These are phyloP conservation scores for Leccinum sublutescens DNA, from an alignment of 768 basidiomycete species.

Conservation along the genomic window DNA sequence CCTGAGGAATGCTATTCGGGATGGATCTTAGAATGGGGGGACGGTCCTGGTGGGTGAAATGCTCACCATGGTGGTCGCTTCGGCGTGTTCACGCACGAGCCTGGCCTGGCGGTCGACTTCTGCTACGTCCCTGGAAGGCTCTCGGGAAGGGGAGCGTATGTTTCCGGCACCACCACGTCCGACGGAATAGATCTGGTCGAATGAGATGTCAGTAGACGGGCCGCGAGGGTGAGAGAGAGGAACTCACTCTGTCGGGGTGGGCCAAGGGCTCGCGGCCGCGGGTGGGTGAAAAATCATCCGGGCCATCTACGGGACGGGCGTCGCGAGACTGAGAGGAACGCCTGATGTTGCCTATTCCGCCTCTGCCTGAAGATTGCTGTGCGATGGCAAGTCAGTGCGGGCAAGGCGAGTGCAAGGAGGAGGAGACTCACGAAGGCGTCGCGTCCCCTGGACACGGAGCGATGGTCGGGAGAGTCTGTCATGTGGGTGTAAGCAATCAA, in stretches of 20 bases:
- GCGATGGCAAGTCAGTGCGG: neutral
- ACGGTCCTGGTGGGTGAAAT: neutral
- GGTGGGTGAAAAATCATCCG: constrained; percentile 52
- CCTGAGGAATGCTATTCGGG: constrained; percentile 53
- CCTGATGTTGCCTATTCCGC: constrained; percentile 68
- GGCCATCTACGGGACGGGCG: constrained; percentile 38
- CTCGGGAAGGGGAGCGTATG: constrained; percentile 75
- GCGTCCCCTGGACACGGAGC: constrained; percentile 58
- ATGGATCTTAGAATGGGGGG: neutral
- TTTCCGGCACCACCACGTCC: constrained; percentile 87
- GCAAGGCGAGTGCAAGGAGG: neutral
- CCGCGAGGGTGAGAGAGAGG: neutral
- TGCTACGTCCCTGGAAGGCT: constrained; percentile 30
- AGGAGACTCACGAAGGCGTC: constrained; percentile 50
- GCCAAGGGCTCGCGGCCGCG: constrained; percentile 59
- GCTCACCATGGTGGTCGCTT: constrained; percentile 37
- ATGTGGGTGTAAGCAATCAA: constrained; percentile 15
- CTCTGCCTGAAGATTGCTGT: constrained; percentile 62
- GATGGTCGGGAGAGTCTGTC: constrained; percentile 34
- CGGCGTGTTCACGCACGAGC: constrained; percentile 28
- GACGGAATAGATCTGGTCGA: constrained; percentile 40
- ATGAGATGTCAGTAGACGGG: neutral
- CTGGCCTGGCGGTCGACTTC: constrained; percentile 26
- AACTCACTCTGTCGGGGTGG: constrained; percentile 38
- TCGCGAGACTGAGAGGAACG: constrained; percentile 47